Evolutionary conservation across 1,284 basidiomycete genomes (phyloP).

Genomic region (Malassezia pachydermatis): DNA sequence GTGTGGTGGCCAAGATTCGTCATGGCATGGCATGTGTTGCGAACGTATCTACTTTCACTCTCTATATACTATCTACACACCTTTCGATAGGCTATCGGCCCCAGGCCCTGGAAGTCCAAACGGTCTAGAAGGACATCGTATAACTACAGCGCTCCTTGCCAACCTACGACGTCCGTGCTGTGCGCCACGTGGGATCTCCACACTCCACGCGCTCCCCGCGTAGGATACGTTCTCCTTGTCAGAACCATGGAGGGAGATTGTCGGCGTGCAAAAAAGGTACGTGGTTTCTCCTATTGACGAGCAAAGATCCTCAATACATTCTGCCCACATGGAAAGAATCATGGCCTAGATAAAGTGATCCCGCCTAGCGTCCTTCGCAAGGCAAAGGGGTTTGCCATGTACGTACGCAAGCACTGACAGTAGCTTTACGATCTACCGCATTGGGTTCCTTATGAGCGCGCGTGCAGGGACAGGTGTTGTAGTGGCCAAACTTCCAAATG

Average conservation of each 20-base stretch:
- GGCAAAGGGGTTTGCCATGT: constrained; percentile 75
- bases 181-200: too few species aligned
- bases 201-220: too few species aligned
- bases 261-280: constrained; percentile 13
- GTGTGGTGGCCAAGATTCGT: not conserved
- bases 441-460: constrained; percentile 55
- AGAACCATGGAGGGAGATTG: constrained; percentile 17
- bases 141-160: too few species aligned
- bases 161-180: too few species aligned
- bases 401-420: constrained; percentile 40
- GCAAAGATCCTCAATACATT: constrained; percentile 40
- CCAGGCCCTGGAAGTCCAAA: too few species aligned
- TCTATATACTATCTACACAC: too few species aligned
- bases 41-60: too few species aligned
- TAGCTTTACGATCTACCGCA: constrained; percentile 45
- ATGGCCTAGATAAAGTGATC: constrained; percentile 42
- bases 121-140: too few species aligned
- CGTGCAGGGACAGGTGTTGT: constrained; percentile 80
- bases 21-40: too few species aligned
- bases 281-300: not conserved
- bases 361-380: constrained; percentile 53
- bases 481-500: constrained; percentile 72
- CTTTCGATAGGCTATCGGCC: too few species aligned
- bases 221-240: too few species aligned
- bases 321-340: constrained; percentile 27